Conservation (phyloP, 2,329 filamentous ascomycete species). For the Nigrospora osmanthi region DNA sequence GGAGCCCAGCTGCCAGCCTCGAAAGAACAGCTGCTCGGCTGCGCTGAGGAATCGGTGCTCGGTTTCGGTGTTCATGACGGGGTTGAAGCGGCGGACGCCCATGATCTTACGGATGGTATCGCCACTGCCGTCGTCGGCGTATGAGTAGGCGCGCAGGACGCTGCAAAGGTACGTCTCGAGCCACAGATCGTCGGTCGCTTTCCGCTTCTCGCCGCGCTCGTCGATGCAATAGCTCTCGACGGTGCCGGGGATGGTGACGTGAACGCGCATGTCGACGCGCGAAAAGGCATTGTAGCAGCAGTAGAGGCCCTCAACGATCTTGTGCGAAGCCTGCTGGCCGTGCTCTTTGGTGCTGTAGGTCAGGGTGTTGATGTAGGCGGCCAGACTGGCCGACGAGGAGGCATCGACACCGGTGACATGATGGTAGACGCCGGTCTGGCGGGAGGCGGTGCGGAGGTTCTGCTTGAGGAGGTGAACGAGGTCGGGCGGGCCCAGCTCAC, state of each 20-base stretch:
- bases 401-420: slow-evolving; percentile 97
- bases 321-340: slow-evolving; percentile 66
- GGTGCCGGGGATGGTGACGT: slow-evolving; percentile 92
- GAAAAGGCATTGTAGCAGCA: slow-evolving; percentile 99
- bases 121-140: slow-evolving; percentile 90
- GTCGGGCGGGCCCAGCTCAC: slow-evolving; percentile 92
- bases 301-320: slow-evolving; percentile 90
- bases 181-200: slow-evolving; percentile 91
- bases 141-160: slow-evolving; percentile 88
- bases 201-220: slow-evolving; percentile 89
- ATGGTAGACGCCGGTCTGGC: slow-evolving; percentile 88
- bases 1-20: slow-evolving; percentile 90
- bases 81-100: slow-evolving; percentile 94
- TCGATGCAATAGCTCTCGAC: slow-evolving; percentile 98
- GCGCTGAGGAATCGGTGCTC: slow-evolving; percentile 94
- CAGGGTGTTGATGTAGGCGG: slow-evolving; percentile 96
- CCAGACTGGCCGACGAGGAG: slow-evolving; percentile 91
- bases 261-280: slow-evolving; percentile 93
- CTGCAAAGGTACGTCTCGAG: slow-evolving; percentile 96
- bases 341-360: slow-evolving; percentile 75
- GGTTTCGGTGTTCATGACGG: slow-evolving; percentile 94
- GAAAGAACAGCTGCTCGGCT: slow-evolving; percentile 91
- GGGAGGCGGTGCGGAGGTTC: slow-evolving; percentile 46
- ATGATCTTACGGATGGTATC: slow-evolving; percentile 95
- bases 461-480: slow-evolving; percentile 89